Conservation (phyloP, 805 yeast species). For the Candida dendrica region DNA sequence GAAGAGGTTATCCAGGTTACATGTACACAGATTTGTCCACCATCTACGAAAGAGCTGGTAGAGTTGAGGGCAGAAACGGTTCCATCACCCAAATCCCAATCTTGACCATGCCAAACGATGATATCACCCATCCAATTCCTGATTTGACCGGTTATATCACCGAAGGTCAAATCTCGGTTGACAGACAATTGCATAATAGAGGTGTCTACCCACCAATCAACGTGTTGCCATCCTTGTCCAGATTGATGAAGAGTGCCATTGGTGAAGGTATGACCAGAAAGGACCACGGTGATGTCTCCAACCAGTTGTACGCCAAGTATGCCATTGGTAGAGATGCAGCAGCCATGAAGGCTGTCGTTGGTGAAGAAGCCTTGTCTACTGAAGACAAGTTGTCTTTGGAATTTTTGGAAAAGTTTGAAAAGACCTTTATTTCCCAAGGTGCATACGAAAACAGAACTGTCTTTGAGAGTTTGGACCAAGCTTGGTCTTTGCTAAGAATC, state of each 20-base stretch:
- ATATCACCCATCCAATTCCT: conserved; percentile 99
- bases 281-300: conserved; percentile 99
- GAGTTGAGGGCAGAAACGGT: conserved; percentile 99
- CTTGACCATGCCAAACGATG: conserved; percentile 99
- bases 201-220: conserved; percentile 99
- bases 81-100: conserved; percentile 98
- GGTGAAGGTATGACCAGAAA: conserved; percentile 99
- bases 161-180: conserved; percentile 97
- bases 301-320: conserved; percentile 97
- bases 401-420: conserved; percentile 96
- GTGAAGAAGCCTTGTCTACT: conserved; percentile 97
- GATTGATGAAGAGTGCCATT: conserved; percentile 98
- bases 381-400: conserved; percentile 97
- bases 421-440: conserved; percentile 92
- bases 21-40: conserved; percentile 99
- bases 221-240: conserved; percentile 93
- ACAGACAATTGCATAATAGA: conserved; percentile 91
- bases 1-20: conserved; percentile 99
- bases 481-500: conserved; percentile 96
- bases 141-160: conserved; percentile 99
- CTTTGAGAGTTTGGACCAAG: conserved; percentile 93
- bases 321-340: conserved; percentile 99
- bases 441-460: conserved; percentile 94
- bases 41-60: conserved; percentile 98
- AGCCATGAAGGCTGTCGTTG: conserved; percentile 99